Evolutionary conservation across 805 yeast species (phyloP).

Genomic region (Teunomyces pallodes): DNA sequence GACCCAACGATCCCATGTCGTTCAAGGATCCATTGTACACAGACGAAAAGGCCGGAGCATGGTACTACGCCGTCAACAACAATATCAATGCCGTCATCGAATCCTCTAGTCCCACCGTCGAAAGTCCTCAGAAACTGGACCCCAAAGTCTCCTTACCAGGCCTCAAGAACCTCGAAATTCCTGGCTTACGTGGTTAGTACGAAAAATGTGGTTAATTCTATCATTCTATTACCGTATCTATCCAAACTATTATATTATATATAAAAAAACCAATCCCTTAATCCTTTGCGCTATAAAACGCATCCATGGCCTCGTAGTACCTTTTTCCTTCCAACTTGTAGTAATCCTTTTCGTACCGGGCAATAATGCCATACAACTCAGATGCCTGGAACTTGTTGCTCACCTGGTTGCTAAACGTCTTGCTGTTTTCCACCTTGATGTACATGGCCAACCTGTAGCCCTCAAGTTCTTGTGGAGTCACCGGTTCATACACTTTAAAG

Average conservation of each 20-base stretch:
- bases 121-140: not conserved
- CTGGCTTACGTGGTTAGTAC: not conserved
- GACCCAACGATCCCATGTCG: conserved; percentile 84
- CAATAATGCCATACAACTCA: conserved; percentile 7
- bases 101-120: not conserved
- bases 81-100: conserved; percentile 39
- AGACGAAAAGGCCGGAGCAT: conserved; percentile 55
- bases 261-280: not conserved
- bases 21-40: conserved; percentile 82
- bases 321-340: conserved; percentile 19
- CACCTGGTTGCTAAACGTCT: not conserved
- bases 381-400: conserved; percentile 19
- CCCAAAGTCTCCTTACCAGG: conserved; percentile 23
- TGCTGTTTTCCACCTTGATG: conserved; percentile 13
- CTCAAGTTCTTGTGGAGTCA: conserved; percentile 22
- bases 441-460: conserved; percentile 21
- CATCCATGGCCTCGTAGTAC: conserved; percentile 25
- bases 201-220: not conserved
- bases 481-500: conserved; percentile 32
- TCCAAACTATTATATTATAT: no score
- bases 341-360: conserved; percentile 16
- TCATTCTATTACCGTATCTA: not conserved
- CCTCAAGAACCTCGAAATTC: conserved; percentile 13
- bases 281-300: conserved; percentile 14
- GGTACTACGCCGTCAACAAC: conserved; percentile 50